These are phyloP conservation scores for Plectranthus barbatus DNA, from an alignment of 257 asterid species.

Conservation along the genomic window DNA sequence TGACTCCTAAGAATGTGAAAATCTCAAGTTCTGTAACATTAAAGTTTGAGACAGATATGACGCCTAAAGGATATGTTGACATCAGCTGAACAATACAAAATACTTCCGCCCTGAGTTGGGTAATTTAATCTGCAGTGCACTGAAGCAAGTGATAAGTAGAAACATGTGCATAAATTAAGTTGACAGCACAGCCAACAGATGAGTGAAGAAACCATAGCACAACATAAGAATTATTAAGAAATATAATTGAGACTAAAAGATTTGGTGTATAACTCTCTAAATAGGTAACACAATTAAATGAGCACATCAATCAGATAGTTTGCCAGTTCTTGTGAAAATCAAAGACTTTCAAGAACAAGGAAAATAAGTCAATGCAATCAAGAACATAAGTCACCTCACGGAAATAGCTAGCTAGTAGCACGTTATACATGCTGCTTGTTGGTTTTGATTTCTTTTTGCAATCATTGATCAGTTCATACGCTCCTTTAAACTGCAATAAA, in stretches of 20 bases:
- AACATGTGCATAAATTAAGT: no score
- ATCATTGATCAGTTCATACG: constrained; percentile 62
- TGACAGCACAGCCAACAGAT: no score
- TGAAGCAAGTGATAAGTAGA: no score
- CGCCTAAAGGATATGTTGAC: background rate
- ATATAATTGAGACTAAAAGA: background rate
- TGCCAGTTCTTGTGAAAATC: background rate
- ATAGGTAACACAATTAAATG: background rate
- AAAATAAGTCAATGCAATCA: background rate
- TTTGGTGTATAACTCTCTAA: background rate
- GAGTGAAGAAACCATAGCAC: background rate
- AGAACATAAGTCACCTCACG: constrained; percentile 56
- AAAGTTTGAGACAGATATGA: background rate
- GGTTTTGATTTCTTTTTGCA: constrained; percentile 40
- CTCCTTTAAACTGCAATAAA: constrained; percentile 72
- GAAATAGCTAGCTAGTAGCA: constrained; percentile 68
- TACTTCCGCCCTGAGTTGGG: background rate
- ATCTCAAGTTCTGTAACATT: background rate
- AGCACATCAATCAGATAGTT: background rate
- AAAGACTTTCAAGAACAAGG: constrained; percentile 5
- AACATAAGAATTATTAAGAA: constrained; percentile 6
- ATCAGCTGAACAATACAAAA: background rate
- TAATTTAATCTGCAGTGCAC: background rate
- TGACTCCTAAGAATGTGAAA: background rate
- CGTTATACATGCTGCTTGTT: constrained; percentile 55